Base-by-base conservation (phyloP, 257 asterid genomes). In the Nicotiana tabacum region DNA sequence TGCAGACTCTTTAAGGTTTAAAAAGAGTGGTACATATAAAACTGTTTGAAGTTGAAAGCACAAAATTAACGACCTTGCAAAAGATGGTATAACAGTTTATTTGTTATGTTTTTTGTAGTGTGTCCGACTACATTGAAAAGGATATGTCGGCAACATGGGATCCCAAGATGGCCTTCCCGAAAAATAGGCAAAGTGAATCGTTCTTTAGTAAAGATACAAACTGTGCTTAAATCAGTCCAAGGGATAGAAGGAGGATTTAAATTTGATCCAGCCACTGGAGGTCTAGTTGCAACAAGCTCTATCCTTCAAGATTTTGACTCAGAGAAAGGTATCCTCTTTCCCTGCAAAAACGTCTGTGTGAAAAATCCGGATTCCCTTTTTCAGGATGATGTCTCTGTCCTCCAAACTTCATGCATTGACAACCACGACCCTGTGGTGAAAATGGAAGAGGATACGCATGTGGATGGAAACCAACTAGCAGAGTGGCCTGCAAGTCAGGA, bases 141-240 rank as follows among this genome's bases (percentile, higher is more conserved):
- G 90, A 92, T 95, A 88, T 95, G 99, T 84, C 89, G 99, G 83
- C 91, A 89, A 48, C 92, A 95, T 78, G 98, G 98, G 81, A 95
- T 95, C 90, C 84, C 91, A 46, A 90, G 97, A 85, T 95, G 99
- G 99, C 99, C 99, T 81, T 93, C 95, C 68, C 94, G 98, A 83
- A 92, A 92, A 87, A 95, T 95, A 86, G 90, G 90, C 81, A 95
- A 95, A 86, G 99, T 92, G 35, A 91, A 92, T 87, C 95, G 97
- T 61, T 95, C 99, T 80, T 84, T 95, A 80, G 90, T 86, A 82
- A 93, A 95, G 83, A 90, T 95, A 61, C 97, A 87, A 65, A 87
- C 90, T 6, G 94, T 93, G 85, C 89, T 95, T 5, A 90, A 92
- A 87, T 95, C 99, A 61, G 99, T 92, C 74, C 92, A 92, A 61